Conservation (phyloP, 306 rosid genomes). For the Fragaria iinumae region DNA sequence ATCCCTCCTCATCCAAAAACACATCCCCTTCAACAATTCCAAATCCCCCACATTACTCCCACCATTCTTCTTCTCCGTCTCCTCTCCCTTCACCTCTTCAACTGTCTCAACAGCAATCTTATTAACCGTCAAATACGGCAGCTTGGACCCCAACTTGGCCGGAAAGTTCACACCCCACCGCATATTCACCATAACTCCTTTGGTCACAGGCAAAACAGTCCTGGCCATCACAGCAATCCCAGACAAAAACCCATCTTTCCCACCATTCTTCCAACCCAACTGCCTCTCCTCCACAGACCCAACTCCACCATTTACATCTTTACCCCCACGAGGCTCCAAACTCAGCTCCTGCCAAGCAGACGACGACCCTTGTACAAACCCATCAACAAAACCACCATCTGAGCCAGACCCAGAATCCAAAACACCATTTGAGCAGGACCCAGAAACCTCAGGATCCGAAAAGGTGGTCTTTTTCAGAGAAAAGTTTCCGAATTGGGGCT, state of each 20-base stretch:
- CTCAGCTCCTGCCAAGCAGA: conserved; percentile 70
- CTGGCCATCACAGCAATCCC: conserved; percentile 62
- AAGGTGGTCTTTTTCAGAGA: conserved; percentile 53
- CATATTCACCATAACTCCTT: conserved; percentile 44
- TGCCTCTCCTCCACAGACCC: conserved; percentile 30
- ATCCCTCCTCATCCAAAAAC: conserved; percentile 56
- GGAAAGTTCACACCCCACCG: conserved; percentile 70
- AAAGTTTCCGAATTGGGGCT: conserved; percentile 75
- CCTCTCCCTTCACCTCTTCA: conserved; percentile 32
- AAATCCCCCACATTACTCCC: conserved; percentile 35
- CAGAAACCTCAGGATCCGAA: conserved; percentile 40
- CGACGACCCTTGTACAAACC: conserved; percentile 29
- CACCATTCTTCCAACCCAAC: conserved; percentile 34
- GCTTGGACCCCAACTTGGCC: conserved; percentile 31
- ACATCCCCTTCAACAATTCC: conserved; percentile 58
- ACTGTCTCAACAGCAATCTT: conserved; percentile 72
- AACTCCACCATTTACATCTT: conserved; percentile 21
- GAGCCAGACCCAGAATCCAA: conserved; percentile 24
- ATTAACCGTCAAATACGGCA: conserved; percentile 61
- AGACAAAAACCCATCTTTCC: conserved; percentile 38
- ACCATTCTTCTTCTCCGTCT: conserved; percentile 24
- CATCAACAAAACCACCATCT: conserved; percentile 30
- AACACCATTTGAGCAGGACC: conserved; percentile 16
- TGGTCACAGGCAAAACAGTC: conserved; percentile 57
- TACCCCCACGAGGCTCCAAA: conserved; percentile 49